A percentile compares a stretch with the other conserved stretches of the same genome.
phyloP scores from a whole-genome alignment of 768 basidiomycete species.

The Kockovaella imperatae region DNA sequence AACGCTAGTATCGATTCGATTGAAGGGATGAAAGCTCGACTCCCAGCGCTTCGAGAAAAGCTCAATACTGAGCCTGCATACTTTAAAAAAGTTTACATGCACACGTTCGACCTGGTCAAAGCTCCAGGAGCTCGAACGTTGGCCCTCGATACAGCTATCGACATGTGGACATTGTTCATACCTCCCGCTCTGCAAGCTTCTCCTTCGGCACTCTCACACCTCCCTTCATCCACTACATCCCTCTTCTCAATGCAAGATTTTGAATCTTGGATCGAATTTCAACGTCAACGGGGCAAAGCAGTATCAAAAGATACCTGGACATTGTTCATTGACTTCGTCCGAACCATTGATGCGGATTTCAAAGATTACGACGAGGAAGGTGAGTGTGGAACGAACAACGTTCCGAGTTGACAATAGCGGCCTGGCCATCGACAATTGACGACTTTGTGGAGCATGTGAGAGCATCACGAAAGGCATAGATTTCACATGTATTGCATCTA shows the following conservation, averaged over 20 bases:
- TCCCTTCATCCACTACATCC: constrained; percentile 8
- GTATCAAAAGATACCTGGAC: constrained; percentile 44
- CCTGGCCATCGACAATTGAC: constrained; percentile 46
- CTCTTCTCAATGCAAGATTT: constrained; percentile 34
- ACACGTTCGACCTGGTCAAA: constrained; percentile 41
- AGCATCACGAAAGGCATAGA: too few relatives aligned
- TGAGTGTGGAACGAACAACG: constrained; percentile 12
- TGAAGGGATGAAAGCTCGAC: constrained; percentile 29
- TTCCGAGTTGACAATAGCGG: constrained; percentile 19
- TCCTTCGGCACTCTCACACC: constrained; percentile 39
- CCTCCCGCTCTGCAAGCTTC: constrained; percentile 34
- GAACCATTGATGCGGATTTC: constrained; percentile 39
- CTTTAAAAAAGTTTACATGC: constrained; percentile 45
- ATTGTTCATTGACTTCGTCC: constrained; percentile 38
- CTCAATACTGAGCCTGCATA: constrained; percentile 40
- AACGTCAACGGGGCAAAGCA: constrained; percentile 34
- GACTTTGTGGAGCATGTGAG: constrained; percentile 40
- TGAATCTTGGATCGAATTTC: constrained; percentile 43
- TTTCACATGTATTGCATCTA: too few relatives aligned
- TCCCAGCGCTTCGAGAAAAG: constrained; percentile 34
- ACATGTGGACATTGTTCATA: constrained; percentile 42
- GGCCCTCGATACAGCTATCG: constrained; percentile 39
- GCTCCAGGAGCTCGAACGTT: constrained; percentile 36
- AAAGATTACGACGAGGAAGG: constrained; percentile 44
- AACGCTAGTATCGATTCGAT: constrained; percentile 41